Evolutionary conservation across 1,284 basidiomycete species (phyloP).

Genomic region (Tetrapyrgos nigripes): DNA sequence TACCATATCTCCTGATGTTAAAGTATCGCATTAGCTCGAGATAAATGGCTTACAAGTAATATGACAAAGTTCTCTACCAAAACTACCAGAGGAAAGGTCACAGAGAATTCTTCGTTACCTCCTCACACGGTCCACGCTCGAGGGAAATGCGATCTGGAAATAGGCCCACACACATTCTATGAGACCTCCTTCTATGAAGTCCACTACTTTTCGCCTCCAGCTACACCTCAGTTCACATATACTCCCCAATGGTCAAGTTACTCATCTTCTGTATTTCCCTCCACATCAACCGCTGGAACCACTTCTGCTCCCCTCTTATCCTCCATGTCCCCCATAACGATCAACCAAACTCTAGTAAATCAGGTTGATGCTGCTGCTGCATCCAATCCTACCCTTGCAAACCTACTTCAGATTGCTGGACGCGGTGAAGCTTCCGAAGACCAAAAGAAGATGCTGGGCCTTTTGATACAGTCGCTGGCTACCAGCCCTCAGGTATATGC

Average conservation of each 20-base stretch:
- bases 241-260: conserved; percentile 16
- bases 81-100: conserved; percentile 53
- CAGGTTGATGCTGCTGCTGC: conserved; percentile 71
- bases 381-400: conserved; percentile 67
- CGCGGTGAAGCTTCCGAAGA: conserved; percentile 62
- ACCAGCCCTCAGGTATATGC: conserved; percentile 8
- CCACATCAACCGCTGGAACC: neutral
- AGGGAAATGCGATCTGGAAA: conserved; percentile 69
- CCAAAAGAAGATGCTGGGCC: conserved; percentile 66
- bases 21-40: conserved; percentile 54
- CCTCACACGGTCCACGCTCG: conserved; percentile 68
- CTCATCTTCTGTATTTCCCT: conserved; percentile 20
- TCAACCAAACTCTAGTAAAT: conserved; percentile 61
- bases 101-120: conserved; percentile 39
- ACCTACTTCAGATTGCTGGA: conserved; percentile 66
- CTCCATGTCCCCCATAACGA: conserved; percentile 48
- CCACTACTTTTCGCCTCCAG: conserved; percentile 45
- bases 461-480: conserved; percentile 66
- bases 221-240: neutral
- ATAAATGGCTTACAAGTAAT: conserved; percentile 67
- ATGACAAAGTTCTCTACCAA: conserved; percentile 78
- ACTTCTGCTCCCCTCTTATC: conserved; percentile 29
- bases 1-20: neutral
- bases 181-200: conserved; percentile 75
- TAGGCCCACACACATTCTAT: conserved; percentile 74